Percentiles rank a stretch among this genome's conserved stretches.
phyloP scores from a whole-genome alignment of 768 basidiomycete species.

The Collybiopsis luxurians region DNA sequence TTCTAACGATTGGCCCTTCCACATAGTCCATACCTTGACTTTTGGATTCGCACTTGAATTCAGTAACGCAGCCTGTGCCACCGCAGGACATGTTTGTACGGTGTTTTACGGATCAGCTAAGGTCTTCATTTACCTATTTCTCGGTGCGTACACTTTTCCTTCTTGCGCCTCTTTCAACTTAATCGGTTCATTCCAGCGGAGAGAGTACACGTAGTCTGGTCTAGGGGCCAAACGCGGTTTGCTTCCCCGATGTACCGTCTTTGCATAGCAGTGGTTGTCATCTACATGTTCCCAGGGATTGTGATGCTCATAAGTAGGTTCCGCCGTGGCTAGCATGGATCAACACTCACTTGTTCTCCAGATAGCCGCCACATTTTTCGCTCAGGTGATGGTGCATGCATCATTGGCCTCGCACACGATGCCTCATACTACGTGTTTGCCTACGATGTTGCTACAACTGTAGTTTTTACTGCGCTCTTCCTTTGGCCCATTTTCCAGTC shows the following conservation, averaged over 20 bases:
- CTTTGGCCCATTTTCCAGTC: not conserved
- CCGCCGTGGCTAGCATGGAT: no score
- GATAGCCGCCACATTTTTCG: not conserved
- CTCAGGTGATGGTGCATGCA: not conserved
- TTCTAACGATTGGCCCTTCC: not conserved
- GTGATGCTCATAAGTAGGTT: no score
- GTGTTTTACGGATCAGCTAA: not conserved
- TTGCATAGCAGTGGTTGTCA: no score
- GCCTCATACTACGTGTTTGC: not conserved
- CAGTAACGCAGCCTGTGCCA: not conserved
- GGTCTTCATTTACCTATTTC: not conserved
- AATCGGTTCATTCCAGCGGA: not conserved
- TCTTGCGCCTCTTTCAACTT: not conserved
- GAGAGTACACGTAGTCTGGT: not conserved
- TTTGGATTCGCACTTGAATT: not conserved
- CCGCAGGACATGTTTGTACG: not conserved
- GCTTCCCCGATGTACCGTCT: not conserved
- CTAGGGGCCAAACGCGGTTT: not conserved
- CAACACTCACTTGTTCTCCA: not conserved
- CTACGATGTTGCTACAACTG: not conserved
- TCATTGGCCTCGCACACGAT: not conserved
- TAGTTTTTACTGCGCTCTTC: not conserved
- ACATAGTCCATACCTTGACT: not conserved
- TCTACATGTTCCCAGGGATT: no score
- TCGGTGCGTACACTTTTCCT: not conserved